phyloP scores from a whole-genome alignment of 192 early-diverging fungal species.

The Coemansia sp. region DNA sequence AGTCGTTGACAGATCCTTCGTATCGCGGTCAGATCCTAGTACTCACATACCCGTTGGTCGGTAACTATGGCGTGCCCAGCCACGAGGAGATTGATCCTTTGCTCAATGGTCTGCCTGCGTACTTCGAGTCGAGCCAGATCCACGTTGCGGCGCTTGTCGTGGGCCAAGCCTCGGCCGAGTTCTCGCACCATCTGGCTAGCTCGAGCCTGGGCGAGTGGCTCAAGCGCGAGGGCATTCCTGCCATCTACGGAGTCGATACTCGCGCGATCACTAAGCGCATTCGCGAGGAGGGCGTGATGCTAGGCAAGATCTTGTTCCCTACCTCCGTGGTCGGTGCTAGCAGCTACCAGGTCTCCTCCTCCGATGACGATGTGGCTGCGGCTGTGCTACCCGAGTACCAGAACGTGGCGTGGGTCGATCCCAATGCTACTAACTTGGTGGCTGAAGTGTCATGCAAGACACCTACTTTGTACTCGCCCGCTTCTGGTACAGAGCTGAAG shows the following conservation, averaged over 20 bases:
- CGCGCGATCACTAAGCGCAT: constrained; percentile 97
- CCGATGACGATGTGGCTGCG: constrained; percentile 38
- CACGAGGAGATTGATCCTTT: constrained; percentile 78
- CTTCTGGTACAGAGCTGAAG: constrained; percentile 55
- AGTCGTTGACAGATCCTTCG: constrained; percentile 97
- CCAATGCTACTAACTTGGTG: constrained; percentile 91
- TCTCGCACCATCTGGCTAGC: constrained; percentile 88
- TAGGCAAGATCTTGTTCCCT: constrained; percentile 93
- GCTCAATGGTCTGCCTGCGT: constrained; percentile 84
- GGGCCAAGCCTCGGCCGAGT: constrained; percentile 88
- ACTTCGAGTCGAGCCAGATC: constrained; percentile 96
- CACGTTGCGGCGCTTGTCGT: constrained; percentile 93
- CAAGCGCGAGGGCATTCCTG: constrained; percentile 89
- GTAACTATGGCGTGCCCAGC: constrained; percentile 98
- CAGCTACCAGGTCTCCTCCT: constrained; percentile 19
- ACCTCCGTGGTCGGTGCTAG: constrained; percentile 55
- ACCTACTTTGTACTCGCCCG: constrained; percentile 75
- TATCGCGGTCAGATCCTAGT: constrained; percentile 98
- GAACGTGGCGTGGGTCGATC: constrained; percentile 90
- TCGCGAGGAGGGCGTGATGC: constrained; percentile 82
- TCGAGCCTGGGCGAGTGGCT: constrained; percentile 89
- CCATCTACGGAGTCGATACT: constrained; percentile 94
- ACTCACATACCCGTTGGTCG: constrained; percentile 95
- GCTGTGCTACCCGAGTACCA: constrained; percentile 69
- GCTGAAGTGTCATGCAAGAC: constrained; percentile 91